A percentile compares a stretch with the other conserved stretches of the same genome.
Evolutionary conservation across 768 basidiomycete genomes (phyloP).

Genomic region (Chiua virens): DNA sequence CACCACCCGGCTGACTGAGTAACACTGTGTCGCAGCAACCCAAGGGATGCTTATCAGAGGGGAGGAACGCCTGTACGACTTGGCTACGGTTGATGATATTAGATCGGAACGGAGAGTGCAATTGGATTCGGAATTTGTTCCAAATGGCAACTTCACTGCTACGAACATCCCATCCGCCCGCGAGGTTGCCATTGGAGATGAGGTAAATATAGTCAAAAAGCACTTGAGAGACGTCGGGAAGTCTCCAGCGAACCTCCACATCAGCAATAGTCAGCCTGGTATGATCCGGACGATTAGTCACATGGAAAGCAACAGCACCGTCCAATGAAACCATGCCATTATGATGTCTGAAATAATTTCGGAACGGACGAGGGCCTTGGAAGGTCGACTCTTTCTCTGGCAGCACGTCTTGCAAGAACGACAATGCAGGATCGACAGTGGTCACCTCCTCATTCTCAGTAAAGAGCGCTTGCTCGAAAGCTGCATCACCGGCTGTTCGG

Average conservation of each 20-base stretch:
- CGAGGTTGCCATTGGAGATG: too few relatives aligned
- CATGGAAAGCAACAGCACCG: background rate
- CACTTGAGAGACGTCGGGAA: too few relatives aligned
- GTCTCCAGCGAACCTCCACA: background rate
- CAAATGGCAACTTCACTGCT: too few relatives aligned
- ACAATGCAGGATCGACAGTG: background rate
- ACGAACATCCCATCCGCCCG: too few relatives aligned
- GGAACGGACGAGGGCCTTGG: background rate
- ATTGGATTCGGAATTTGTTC: background rate
- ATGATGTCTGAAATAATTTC: background rate
- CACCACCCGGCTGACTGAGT: too few relatives aligned
- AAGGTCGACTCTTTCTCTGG: background rate
- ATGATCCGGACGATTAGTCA: background rate
- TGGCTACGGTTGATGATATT: background rate
- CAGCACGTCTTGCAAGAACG: background rate
- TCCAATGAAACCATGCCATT: background rate
- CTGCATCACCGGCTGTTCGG: accelerated
- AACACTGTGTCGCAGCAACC: background rate
- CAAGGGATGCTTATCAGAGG: background rate
- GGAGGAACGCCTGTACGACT: background rate
- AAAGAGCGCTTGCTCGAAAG: background rate
- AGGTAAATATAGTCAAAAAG: too few relatives aligned
- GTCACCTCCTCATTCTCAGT: background rate
- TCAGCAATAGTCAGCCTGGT: background rate
- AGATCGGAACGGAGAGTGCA: background rate